Evolutionary conservation across 2,329 filamentous ascomycete genomes (phyloP).

Genomic region (Exophiala bonariae): DNA sequence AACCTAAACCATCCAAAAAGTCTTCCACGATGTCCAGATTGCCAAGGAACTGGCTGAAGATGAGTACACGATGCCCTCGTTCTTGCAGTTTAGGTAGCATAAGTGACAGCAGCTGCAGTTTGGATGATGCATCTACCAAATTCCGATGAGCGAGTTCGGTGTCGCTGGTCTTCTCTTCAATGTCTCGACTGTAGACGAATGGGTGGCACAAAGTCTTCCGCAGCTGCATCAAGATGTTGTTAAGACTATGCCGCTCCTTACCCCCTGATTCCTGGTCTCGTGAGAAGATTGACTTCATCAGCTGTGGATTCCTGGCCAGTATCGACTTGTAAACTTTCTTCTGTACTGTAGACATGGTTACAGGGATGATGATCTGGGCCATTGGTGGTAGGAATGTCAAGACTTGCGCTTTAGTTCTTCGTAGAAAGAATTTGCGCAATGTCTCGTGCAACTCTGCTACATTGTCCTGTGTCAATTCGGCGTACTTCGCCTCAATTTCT

Average conservation of each 20-base stretch:
- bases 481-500: slow-evolving; percentile 72
- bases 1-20: slow-evolving; percentile 74
- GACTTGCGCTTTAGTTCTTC: slow-evolving; percentile 85
- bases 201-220: slow-evolving; percentile 94
- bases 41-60: slow-evolving; percentile 91
- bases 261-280: slow-evolving; percentile 59
- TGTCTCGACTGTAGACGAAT: slow-evolving; percentile 86
- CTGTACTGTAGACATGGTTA: slow-evolving; percentile 93
- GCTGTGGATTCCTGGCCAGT: slow-evolving; percentile 81
- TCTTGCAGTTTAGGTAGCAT: slow-evolving; percentile 86
- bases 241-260: slow-evolving; percentile 78
- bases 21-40: slow-evolving; percentile 91
- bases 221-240: slow-evolving; percentile 93
- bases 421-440: slow-evolving; percentile 71
- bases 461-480: slow-evolving; percentile 78
- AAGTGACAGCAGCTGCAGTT: slow-evolving; percentile 78
- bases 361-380: slow-evolving; percentile 89
- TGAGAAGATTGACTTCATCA: slow-evolving; percentile 81
- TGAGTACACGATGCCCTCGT: slow-evolving; percentile 83
- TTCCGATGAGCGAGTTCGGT: slow-evolving; percentile 69
- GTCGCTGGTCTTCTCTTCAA: slow-evolving; percentile 75
- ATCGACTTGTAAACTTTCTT: slow-evolving; percentile 95
- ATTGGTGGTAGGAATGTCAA: slow-evolving; percentile 90
- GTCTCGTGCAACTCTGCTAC: slow-evolving; percentile 77
- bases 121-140: slow-evolving; percentile 86